Percentiles rank a stretch among this genome's conserved stretches.
phyloP scores from a whole-genome alignment of 768 basidiomycete species.

The Tulasnella sp. region DNA sequence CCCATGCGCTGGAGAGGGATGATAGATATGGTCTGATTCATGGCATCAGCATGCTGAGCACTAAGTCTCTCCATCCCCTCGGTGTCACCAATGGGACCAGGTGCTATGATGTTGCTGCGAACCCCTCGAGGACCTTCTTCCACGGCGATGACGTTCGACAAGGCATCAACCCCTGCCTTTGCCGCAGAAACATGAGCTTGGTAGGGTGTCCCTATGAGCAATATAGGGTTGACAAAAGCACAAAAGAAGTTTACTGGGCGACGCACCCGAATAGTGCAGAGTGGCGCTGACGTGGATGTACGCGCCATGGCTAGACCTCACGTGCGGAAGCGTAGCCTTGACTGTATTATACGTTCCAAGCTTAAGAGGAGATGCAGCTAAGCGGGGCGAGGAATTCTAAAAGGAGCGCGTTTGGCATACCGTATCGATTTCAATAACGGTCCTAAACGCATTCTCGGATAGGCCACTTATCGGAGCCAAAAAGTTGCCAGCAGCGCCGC shows the following conservation, averaged over 20 bases:
- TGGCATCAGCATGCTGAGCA: slow-evolving; percentile 21
- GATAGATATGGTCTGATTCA: slow-evolving; percentile 7
- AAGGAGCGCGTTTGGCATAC: slow-evolving; percentile 31
- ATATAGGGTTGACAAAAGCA: neutral
- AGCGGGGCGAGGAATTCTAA: neutral
- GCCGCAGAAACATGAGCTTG: slow-evolving; percentile 92
- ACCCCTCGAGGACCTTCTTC: slow-evolving; percentile 95
- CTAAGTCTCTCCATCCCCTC: slow-evolving; percentile 38
- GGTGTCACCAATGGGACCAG: slow-evolving; percentile 64
- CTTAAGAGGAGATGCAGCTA: slow-evolving; percentile 28
- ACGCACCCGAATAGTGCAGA: slow-evolving; percentile 65
- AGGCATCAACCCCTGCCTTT: slow-evolving; percentile 86
- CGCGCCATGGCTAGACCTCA: slow-evolving; percentile 60
- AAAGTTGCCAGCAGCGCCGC: slow-evolving; percentile 95
- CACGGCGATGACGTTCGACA: slow-evolving; percentile 73
- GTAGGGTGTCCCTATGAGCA: slow-evolving; percentile 51
- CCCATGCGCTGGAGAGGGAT: slow-evolving; percentile 24
- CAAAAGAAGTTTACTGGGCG: neutral
- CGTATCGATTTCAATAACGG: slow-evolving; percentile 89
- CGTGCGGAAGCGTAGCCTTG: slow-evolving; percentile 72
- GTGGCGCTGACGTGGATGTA: slow-evolving; percentile 87
- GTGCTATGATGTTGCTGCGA: slow-evolving; percentile 75
- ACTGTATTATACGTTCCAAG: slow-evolving; percentile 89
- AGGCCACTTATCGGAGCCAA: slow-evolving; percentile 71
- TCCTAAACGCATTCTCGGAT: slow-evolving; percentile 82